Base-by-base conservation (phyloP, 306 rosid species). In the Castanea sativa region DNA sequence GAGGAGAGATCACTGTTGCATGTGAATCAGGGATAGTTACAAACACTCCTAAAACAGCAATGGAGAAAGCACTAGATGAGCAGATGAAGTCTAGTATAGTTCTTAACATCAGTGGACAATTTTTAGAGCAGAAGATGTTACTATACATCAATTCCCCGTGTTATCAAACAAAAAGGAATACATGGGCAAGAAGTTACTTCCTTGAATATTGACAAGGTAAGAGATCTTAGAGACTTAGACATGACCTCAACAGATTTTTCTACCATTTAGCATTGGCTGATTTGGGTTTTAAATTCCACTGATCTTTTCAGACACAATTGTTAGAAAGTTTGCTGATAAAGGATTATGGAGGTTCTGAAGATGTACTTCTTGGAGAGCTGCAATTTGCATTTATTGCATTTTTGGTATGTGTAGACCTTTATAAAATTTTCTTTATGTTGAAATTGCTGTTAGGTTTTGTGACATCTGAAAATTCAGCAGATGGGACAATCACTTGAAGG, bases 401-500 rank as follows among this genome's bases (percentile, higher is more conserved):
- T 84, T 77, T 92, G 94, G 98, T 91, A 84, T 30, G 85, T 70
- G 75, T 23, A 55, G 57, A 69, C 56, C 51, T 15, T 61, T 60
- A 19, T 59, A 23, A 35, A 72, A 61, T 20, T 35, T 52, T 65
- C 75, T 27, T 35, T 67, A 18, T 41, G 78, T 78, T 76, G 43
- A 70, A 64, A 18, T 64, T 72, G 2, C 11, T 79, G 58, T 76
- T 49, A 32, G 70, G 74, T 75, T 75, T 74, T 60, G 51, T 83
- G 73, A 81, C 74, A 74, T 74, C 69, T 73, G 74, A 81, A 70
- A 55, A 73, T 68, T 64, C 14, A 76, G 89, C 85, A 94, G 98
- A 92, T 94, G 98, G 35, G 98, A 57, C 98, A 94, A 77, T 94
- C 98, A 4, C 91, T 94, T 33, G 91, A 92, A 90, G 97, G 94